Evolutionary conservation across 352 stramenopile species (phyloP).

Genomic region (Phytophthora macrochlamydospora): DNA sequence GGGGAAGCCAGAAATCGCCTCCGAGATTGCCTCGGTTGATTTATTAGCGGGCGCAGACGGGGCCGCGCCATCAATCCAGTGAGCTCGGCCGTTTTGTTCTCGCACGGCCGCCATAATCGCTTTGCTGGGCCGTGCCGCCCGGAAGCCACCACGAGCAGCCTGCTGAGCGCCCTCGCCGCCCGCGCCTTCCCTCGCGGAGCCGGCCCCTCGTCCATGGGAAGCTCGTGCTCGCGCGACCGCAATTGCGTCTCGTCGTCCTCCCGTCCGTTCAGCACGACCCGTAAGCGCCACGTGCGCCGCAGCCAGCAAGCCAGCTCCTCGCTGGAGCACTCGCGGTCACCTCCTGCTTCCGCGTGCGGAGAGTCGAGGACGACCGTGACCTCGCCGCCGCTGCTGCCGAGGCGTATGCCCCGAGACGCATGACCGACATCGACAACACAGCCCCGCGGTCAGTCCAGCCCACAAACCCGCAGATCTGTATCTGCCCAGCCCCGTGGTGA

Average conservation of each 20-base stretch:
- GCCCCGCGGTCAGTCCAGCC: constrained; percentile 6
- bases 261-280: constrained; percentile 12
- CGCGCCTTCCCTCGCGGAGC: constrained; percentile 22
- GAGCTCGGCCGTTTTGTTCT: constrained; percentile 2
- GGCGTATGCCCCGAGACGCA: constrained; percentile 10
- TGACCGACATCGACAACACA: constrained; percentile 19
- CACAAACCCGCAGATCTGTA: constrained; percentile 20
- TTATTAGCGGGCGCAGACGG: neutral
- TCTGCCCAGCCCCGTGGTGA: constrained; percentile 52
- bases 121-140: constrained; percentile 8
- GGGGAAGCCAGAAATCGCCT: constrained; percentile 6
- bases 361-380: constrained; percentile 11
- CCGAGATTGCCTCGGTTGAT: neutral
- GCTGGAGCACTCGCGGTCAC: constrained; percentile 14
- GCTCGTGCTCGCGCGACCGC: constrained; percentile 44
- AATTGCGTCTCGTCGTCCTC: constrained; percentile 21
- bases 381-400: constrained; percentile 10
- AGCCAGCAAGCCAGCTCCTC: constrained; percentile 29
- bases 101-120: constrained; percentile 9
- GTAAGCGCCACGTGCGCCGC: constrained; percentile 10
- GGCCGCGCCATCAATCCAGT: constrained; percentile 25
- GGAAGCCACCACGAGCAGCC: constrained; percentile 25
- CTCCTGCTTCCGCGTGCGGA: constrained; percentile 15
- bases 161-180: constrained; percentile 14
- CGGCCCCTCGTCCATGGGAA: constrained; percentile 40